These are phyloP conservation scores for Pseudogymnoascus sp. DNA, from an alignment of 2,329 filamentous ascomycete species.

Conservation along the genomic window DNA sequence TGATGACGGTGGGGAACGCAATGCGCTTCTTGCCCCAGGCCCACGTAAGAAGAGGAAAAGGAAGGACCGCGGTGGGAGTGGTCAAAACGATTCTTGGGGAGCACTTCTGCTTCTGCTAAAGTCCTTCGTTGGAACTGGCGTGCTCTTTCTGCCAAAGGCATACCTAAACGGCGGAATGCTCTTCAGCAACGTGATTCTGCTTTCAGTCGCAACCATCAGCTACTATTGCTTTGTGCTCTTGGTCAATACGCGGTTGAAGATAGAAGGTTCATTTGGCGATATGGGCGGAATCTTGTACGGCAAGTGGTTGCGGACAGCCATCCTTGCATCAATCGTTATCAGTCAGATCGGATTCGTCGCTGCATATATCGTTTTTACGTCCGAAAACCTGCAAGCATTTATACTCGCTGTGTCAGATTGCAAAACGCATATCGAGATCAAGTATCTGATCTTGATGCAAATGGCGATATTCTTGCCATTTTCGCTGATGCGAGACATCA, in stretches of 20 bases:
- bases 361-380: conserved; percentile 94
- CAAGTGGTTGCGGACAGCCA: conserved; percentile 77
- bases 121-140: conserved; percentile 94
- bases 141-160: conserved; percentile 83
- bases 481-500: conserved; percentile 89
- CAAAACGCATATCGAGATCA: conserved; percentile 74
- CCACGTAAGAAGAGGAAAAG: conserved; percentile 60
- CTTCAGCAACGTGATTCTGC: conserved; percentile 86
- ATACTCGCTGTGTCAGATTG: conserved; percentile 86
- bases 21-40: conserved; percentile 70
- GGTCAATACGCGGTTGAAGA: conserved; percentile 72
- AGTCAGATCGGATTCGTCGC: conserved; percentile 93
- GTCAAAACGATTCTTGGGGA: conserved; percentile 68
- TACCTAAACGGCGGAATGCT: conserved; percentile 96
- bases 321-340: conserved; percentile 84
- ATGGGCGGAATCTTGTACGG: conserved; percentile 91
- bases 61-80: conserved; percentile 62
- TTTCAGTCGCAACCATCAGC: conserved; percentile 74
- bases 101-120: conserved; percentile 84
- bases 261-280: conserved; percentile 94
- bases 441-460: conserved; percentile 86
- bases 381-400: conserved; percentile 91
- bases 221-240: conserved; percentile 97
- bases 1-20: conserved; percentile 68
- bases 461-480: conserved; percentile 92